These are phyloP conservation scores for Eimeria falciformis DNA, from an alignment of 169 alveolate genomes.

Conservation along the genomic window DNA sequence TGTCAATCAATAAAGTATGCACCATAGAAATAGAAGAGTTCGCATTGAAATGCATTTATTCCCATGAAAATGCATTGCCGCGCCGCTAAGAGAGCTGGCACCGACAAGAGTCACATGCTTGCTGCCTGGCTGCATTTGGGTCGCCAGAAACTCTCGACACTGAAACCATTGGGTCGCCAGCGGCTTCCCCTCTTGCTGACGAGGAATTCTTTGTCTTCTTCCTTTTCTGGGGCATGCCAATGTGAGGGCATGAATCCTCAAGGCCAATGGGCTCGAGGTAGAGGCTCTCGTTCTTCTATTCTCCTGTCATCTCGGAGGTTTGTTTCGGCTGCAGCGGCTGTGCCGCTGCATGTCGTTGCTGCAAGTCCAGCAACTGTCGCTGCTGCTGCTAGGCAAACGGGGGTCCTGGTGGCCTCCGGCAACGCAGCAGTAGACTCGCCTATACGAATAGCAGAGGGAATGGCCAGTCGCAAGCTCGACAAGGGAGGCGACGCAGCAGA, in stretches of 20 bases:
- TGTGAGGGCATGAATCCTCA: too few relatives aligned
- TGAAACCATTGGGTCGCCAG: background rate
- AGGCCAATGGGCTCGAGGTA: too few relatives aligned
- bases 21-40: background rate
- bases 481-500: constrained; percentile 1
- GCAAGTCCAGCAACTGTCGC: constrained; percentile 30
- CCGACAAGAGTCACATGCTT: background rate
- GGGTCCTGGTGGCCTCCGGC: constrained; percentile 41
- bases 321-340: background rate
- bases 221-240: too few relatives aligned
- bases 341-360: constrained; percentile 19
- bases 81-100: constrained; percentile 1
- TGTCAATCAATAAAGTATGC: background rate
- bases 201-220: too few relatives aligned
- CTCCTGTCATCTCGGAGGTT: too few relatives aligned
- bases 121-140: background rate
- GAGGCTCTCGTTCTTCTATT: too few relatives aligned
- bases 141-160: too few relatives aligned
- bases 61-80: constrained; percentile 43
- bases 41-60: background rate
- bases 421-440: constrained; percentile 27
- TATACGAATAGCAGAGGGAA: background rate
- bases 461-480: background rate
- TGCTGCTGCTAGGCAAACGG: constrained; percentile 50
- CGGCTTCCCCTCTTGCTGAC: background rate